These are phyloP conservation scores for Oryza nivara DNA, from an alignment of 176 grass and related monocot genomes.

Conservation along the genomic window DNA sequence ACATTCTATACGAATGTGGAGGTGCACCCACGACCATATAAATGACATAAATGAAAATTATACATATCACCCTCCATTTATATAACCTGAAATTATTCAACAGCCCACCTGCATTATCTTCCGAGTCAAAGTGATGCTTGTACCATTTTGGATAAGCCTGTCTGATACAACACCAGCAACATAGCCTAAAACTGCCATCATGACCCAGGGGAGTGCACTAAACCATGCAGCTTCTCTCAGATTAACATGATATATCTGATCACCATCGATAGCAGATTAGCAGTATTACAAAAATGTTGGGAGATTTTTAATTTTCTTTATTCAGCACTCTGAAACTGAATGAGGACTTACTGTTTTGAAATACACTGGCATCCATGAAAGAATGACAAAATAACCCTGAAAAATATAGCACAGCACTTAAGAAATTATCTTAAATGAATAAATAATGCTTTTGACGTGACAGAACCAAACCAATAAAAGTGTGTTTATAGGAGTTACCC, in stretches of 20 bases:
- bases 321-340: slow-evolving; percentile 38
- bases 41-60: neutral
- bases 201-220: slow-evolving; percentile 96
- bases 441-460: slow-evolving; percentile 18
- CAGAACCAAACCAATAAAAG: slow-evolving; percentile 30
- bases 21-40: neutral
- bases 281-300: slow-evolving; percentile 20
- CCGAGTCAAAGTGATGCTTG: slow-evolving; percentile 76
- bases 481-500: slow-evolving; percentile 65
- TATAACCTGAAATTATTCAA: slow-evolving; percentile 31
- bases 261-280: slow-evolving; percentile 10
- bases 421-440: slow-evolving; percentile 7
- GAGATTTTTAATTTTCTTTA: slow-evolving; percentile 14
- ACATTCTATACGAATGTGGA: slow-evolving; percentile 22
- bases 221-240: slow-evolving; percentile 98
- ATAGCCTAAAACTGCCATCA: slow-evolving; percentile 98
- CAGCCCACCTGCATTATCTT: slow-evolving; percentile 94
- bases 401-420: slow-evolving; percentile 37
- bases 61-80: neutral
- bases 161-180: slow-evolving; percentile 81
- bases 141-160: slow-evolving; percentile 75
- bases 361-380: slow-evolving; percentile 99
- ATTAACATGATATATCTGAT: slow-evolving; percentile 87
- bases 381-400: slow-evolving; percentile 97
- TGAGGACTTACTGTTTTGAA: slow-evolving; percentile 79